phyloP scores from a whole-genome alignment of 257 asterid species.

The Gynochthodes officinalis region DNA sequence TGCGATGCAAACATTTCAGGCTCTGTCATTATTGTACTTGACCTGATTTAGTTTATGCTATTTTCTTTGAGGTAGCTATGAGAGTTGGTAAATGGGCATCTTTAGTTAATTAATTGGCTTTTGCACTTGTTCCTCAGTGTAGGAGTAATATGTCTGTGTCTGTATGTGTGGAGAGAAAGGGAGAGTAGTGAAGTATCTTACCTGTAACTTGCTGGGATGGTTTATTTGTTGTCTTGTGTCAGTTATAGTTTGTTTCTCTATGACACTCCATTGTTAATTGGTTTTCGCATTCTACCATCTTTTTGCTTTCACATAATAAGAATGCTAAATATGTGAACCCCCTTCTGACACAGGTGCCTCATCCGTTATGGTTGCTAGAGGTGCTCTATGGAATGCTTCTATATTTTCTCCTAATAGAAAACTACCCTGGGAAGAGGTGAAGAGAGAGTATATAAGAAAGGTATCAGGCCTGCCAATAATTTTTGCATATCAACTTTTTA shows the following conservation, averaged over 20 bases:
- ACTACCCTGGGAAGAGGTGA: constrained; percentile 73
- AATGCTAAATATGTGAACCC: constrained; percentile 11
- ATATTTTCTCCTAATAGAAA: constrained; percentile 73
- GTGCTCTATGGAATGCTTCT: constrained; percentile 98
- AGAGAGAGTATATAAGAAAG: constrained; percentile 77
- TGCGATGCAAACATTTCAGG: background rate
- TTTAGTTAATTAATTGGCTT: background rate
- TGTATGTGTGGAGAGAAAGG: background rate
- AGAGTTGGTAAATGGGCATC: background rate
- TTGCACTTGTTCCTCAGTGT: background rate
- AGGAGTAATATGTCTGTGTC: background rate
- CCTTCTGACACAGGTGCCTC: constrained; percentile 65
- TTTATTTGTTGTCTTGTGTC: background rate
- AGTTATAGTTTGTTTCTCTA: background rate
- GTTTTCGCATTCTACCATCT: background rate
- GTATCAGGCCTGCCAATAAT: constrained; percentile 31
- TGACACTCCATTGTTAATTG: background rate
- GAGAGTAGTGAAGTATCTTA: background rate
- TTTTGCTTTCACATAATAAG: constrained; percentile 8
- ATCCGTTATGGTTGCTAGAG: constrained; percentile 95
- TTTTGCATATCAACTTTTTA: background rate
- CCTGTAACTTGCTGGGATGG: background rate
- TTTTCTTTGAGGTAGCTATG: background rate
- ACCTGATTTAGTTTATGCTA: background rate
- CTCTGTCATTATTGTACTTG: background rate